Percentiles rank a stretch among this genome's conserved stretches.
phyloP scores from a whole-genome alignment of 1,284 basidiomycete species.

The Irpex sp. region DNA sequence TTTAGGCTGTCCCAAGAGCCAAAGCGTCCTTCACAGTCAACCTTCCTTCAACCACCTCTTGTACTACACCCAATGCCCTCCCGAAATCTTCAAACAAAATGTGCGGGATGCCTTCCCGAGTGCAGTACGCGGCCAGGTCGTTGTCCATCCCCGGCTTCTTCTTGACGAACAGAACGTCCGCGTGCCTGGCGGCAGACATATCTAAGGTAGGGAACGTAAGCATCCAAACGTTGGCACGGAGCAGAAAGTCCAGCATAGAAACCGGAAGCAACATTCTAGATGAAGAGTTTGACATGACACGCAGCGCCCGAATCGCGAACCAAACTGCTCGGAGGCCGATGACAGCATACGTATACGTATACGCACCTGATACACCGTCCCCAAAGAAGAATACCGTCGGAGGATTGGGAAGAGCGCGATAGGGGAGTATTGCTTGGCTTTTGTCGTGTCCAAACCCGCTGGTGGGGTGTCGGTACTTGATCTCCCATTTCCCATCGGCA shows the following conservation, averaged over 20 bases:
- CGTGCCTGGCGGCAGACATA: conserved; percentile 85
- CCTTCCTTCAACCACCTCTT: conserved; percentile 59
- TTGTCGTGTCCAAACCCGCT: conserved; percentile 93
- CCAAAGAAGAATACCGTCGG: conserved; percentile 93
- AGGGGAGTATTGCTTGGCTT: conserved; percentile 86
- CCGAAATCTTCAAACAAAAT: conserved; percentile 66
- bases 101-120: conserved; percentile 60
- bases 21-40: conserved; percentile 43
- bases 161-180: conserved; percentile 91
- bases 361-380: conserved; percentile 80
- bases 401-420: conserved; percentile 62
- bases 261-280: neutral
- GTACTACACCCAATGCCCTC: conserved; percentile 55
- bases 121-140: conserved; percentile 81
- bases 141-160: conserved; percentile 76
- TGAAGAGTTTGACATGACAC: neutral
- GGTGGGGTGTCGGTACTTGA: conserved; percentile 85
- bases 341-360: conserved; percentile 28
- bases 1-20: conserved; percentile 22
- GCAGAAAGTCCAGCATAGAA: neutral
- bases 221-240: neutral
- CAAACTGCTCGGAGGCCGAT: neutral
- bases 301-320: neutral
- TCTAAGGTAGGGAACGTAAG: conserved; percentile 39
- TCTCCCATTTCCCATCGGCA: conserved; percentile 75